Base-by-base conservation (phyloP, 1,284 basidiomycete species). In the Athelia psychrophila region DNA sequence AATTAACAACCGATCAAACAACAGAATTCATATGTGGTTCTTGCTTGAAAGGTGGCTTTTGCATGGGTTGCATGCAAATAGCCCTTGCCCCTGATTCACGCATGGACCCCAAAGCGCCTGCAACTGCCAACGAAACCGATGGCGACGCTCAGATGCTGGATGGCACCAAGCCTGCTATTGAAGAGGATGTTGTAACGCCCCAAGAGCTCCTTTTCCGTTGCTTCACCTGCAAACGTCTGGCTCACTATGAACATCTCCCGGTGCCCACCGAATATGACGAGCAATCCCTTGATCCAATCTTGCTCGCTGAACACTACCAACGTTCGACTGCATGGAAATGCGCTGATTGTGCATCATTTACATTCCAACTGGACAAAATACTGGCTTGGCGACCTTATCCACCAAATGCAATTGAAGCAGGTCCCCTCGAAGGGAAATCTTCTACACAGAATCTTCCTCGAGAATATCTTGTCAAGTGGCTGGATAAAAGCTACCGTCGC, bases 401-500 rank as follows among this genome's bases (percentile, higher is more conserved):
- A 24, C 66, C 78, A 1, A 76, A 78, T 55, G 84, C 82, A 24
- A 64, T 76, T 8, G 84, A 90, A 63, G 70, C 79, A 3, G 56
- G 64, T 27, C 60, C 69, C 12, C 56, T 62, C 18, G 70, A 72
- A 51, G 74, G 81, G 56, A 60, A 72, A 19, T 75, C 80, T 1
- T 71, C 83, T 59, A 91, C 84, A 64, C 69, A 74, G 25, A 62
- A 72, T 44, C 75, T 94, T 13, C 89, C 90, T 19, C 76, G 93
- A 51, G 92, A 95, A 68, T 96, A 97, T 63, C 81, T 97, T 9
- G 83, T 96, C 53, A 97, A 97, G 65, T 97, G 91, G 89, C 68
- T 72, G 4, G 82, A 78, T 53, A 72, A 89, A 53, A 88, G 91
- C 56, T 95, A 89, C 68, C 74, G 87, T 48, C 83, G 91, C 52